Percentiles rank a stretch among this genome's conserved stretches.
phyloP scores from a whole-genome alignment of 805 yeast genomes.

The Candida quercuum region DNA sequence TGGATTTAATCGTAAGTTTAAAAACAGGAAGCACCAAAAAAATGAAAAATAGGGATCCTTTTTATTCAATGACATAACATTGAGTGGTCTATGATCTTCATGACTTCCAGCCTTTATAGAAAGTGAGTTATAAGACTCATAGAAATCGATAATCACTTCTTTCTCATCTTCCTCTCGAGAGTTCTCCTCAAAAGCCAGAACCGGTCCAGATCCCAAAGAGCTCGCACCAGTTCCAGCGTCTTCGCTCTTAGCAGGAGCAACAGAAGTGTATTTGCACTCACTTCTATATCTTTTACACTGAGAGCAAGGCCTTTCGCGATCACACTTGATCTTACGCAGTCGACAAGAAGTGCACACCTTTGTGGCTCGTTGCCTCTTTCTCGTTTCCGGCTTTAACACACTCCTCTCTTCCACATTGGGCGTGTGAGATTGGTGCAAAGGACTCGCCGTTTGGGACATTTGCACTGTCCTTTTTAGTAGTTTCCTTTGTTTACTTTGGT shows the following conservation, averaged over 20 bases:
- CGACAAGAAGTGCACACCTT: too few species aligned
- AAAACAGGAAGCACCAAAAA: constrained; percentile 11
- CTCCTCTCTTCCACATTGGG: too few species aligned
- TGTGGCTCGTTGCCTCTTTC: too few species aligned
- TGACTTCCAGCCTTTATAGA: constrained; percentile 15
- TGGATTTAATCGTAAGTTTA: constrained; percentile 8
- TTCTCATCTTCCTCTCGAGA: too few species aligned
- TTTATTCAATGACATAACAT: constrained; percentile 9
- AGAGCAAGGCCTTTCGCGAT: background rate
- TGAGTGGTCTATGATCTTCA: constrained; percentile 19
- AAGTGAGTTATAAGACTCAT: constrained; percentile 10
- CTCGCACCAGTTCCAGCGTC: constrained; percentile 20
- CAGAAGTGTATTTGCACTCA: too few species aligned
- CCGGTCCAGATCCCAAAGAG: constrained; percentile 6
- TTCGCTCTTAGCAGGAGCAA: too few species aligned
- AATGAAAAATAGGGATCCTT: constrained; percentile 18
- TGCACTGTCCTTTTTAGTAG: too few species aligned
- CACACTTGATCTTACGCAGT: background rate
- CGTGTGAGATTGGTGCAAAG: too few species aligned
- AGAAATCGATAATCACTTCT: constrained; percentile 16
- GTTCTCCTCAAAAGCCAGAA: background rate
- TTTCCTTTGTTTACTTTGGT: too few species aligned
- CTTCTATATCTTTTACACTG: too few species aligned
- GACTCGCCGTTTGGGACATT: too few species aligned
- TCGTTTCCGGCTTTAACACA: too few species aligned